Conservation (phyloP, 257 asterid genomes). For the Solanum acaule region DNA sequence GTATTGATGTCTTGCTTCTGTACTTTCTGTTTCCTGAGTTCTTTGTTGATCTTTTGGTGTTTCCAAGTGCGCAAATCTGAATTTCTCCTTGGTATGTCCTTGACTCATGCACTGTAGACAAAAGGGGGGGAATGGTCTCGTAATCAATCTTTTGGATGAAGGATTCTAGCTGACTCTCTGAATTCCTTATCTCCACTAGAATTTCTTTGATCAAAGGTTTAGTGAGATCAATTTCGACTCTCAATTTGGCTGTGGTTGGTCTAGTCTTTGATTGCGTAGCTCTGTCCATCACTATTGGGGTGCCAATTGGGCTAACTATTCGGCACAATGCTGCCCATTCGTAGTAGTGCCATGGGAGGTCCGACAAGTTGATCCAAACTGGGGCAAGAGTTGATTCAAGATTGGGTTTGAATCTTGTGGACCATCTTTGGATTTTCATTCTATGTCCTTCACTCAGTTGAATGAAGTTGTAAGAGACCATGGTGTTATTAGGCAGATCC, state of each 20-base stretch:
- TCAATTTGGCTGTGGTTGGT: background rate
- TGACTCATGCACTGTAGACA: background rate
- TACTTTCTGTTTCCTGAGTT: background rate
- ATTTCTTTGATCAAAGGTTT: background rate
- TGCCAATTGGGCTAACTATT: background rate
- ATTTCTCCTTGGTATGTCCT: background rate
- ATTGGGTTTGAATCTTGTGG: background rate
- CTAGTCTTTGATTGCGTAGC: background rate
- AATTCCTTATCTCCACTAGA: background rate
- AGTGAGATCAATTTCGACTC: background rate
- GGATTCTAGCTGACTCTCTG: background rate
- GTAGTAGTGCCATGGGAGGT: background rate
- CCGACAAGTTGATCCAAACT: background rate
- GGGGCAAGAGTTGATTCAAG: background rate
- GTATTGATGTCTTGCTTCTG: background rate
- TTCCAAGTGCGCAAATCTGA: background rate
- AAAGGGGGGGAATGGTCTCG: background rate
- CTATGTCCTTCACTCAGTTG: background rate
- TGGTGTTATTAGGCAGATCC: background rate
- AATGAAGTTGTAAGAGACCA: background rate
- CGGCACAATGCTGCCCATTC: background rate
- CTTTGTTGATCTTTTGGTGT: background rate
- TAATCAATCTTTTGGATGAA: background rate
- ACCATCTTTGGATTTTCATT: background rate
- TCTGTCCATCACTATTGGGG: background rate